These are phyloP conservation scores for Euphorbia peplus DNA, from an alignment of 345 rosid genomes.

Conservation along the genomic window DNA sequence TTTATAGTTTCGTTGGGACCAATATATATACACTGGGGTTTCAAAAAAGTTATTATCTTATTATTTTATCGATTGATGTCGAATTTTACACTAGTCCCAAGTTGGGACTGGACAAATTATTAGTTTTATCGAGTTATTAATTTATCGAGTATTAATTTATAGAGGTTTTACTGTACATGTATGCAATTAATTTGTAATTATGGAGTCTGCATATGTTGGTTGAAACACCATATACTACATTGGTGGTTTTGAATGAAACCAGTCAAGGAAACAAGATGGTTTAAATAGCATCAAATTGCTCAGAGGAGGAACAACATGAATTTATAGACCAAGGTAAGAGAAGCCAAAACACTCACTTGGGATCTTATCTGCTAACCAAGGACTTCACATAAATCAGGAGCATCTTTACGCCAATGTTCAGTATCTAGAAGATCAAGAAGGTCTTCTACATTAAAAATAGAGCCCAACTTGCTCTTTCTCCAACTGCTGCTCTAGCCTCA, in stretches of 20 bases:
- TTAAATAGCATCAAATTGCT: neutral
- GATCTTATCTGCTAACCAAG: conserved; percentile 13
- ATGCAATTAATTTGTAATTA: too few species aligned
- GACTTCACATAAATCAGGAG: neutral
- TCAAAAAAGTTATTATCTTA: too few species aligned
- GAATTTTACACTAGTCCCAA: too few species aligned
- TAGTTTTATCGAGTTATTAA: too few species aligned
- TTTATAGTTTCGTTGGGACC: too few species aligned
- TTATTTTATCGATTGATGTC: too few species aligned
- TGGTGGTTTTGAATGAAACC: conserved; percentile 27
- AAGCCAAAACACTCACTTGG: conserved; percentile 8
- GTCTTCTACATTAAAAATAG: neutral
- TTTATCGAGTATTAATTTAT: too few species aligned
- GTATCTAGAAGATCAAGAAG: conserved; percentile 11
- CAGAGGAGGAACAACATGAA: neutral
- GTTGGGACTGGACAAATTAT: too few species aligned
- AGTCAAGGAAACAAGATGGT: neutral
- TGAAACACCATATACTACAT: too few species aligned
- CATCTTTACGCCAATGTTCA: conserved; percentile 3
- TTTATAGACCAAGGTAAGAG: neutral
- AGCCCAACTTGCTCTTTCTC: conserved; percentile 58
- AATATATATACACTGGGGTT: too few species aligned
- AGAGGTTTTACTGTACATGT: too few species aligned
- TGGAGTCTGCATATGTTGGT: too few species aligned
- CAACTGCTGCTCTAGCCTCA: conserved; percentile 64